Evolutionary conservation across 352 stramenopile species (phyloP).

Genomic region (Pythium brassicae): DNA sequence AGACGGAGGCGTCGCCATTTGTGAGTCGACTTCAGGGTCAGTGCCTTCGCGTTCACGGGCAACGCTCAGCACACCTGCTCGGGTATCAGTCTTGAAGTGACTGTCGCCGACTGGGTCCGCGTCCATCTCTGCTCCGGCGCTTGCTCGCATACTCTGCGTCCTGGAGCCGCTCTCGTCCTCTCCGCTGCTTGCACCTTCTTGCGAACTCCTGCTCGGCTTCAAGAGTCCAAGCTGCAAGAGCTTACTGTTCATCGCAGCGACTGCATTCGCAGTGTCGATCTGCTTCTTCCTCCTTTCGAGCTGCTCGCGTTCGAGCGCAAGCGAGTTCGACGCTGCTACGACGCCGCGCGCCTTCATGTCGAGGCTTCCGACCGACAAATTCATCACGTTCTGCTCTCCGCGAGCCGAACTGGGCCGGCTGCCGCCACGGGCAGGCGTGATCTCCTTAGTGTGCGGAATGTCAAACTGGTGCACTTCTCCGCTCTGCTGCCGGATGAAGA

Average conservation of each 20-base stretch:
- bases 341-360: conserved; percentile 2
- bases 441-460: conserved; percentile 9
- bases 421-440: neutral
- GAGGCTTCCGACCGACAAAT: conserved; percentile 26
- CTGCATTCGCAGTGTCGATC: conserved; percentile 65
- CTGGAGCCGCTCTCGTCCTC: neutral
- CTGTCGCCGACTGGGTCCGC: too few species aligned
- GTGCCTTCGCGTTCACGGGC: neutral
- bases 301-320: conserved; percentile 66
- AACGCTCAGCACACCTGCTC: too few species aligned
- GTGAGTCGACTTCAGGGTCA: neutral
- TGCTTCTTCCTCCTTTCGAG: conserved; percentile 70
- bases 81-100: too few species aligned
- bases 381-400: conserved; percentile 21
- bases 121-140: neutral
- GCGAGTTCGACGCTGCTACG: conserved; percentile 17
- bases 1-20: neutral
- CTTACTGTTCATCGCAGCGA: conserved; percentile 68
- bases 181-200: neutral
- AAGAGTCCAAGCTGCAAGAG: conserved; percentile 61
- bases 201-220: conserved; percentile 10
- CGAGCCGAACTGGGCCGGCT: neutral
- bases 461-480: conserved; percentile 13
- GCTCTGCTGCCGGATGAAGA: conserved; percentile 13
- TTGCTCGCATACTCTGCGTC: neutral